Conservation (phyloP, 805 yeast species). For the Ogataea thermomethanolica region DNA sequence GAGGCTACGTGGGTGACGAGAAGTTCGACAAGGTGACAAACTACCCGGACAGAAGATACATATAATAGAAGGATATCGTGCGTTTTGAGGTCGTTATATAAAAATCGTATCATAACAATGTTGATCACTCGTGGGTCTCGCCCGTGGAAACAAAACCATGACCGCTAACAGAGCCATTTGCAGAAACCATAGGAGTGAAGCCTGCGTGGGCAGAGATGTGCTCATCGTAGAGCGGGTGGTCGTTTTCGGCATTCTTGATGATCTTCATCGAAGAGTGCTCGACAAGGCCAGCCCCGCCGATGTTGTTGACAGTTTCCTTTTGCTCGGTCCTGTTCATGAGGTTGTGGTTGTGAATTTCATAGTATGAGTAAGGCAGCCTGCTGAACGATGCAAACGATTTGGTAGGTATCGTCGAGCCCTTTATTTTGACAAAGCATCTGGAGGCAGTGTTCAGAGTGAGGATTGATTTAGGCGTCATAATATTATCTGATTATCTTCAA, state of each 20-base stretch:
- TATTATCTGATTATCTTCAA: too few species aligned
- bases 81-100: neutral
- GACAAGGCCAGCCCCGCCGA: constrained; percentile 30
- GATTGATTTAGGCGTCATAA: constrained; percentile 29
- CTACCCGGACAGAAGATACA: constrained; percentile 5
- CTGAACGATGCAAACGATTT: constrained; percentile 28
- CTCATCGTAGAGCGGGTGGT: constrained; percentile 6
- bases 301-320: constrained; percentile 25
- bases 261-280: constrained; percentile 28
- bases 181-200: constrained; percentile 33
- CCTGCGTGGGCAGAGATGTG: constrained; percentile 13
- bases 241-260: constrained; percentile 25
- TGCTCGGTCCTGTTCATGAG: constrained; percentile 18
- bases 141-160: constrained; percentile 22
- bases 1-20: constrained; percentile 57
- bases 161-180: constrained; percentile 26
- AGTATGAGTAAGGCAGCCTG: constrained; percentile 21
- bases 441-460: constrained; percentile 29
- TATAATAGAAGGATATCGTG: neutral
- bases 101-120: neutral
- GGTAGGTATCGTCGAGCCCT: constrained; percentile 10
- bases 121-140: constrained; percentile 6
- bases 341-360: constrained; percentile 26
- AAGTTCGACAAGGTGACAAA: constrained; percentile 58
- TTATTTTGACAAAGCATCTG: constrained; percentile 23